These are phyloP conservation scores for Nepenthes alata DNA, from an alignment of 179 eudicot species.

Conservation along the genomic window DNA sequence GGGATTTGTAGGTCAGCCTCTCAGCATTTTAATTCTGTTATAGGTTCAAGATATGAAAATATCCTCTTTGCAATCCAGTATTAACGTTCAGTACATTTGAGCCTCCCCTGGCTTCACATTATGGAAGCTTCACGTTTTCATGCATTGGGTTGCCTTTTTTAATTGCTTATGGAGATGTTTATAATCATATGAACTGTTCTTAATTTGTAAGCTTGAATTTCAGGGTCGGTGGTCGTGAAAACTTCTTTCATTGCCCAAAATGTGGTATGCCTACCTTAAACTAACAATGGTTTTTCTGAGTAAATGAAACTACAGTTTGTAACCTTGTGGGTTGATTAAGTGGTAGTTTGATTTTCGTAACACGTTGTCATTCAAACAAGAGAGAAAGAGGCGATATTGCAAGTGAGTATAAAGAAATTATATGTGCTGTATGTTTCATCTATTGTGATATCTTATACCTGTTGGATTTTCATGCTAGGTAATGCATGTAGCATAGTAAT, in stretches of 20 bases:
- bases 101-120: no score
- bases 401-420: no score
- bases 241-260: slow-evolving; percentile 76
- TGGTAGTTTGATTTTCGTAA: no score
- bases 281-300: slow-evolving; percentile 3
- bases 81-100: no score
- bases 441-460: no score
- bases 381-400: no score
- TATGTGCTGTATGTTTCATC: no score
- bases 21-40: not conserved
- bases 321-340: not conserved
- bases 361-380: no score
- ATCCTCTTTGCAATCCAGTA: no score
- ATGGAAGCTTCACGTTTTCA: no score
- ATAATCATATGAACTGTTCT: not conserved
- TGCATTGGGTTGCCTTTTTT: not conserved
- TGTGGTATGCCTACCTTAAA: slow-evolving; percentile 56
- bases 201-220: slow-evolving; percentile 10
- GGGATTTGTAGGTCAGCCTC: slow-evolving; percentile 73
- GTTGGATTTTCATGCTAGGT: no score
- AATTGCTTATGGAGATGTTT: not conserved
- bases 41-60: not conserved
- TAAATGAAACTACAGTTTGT: not conserved
- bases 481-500: no score
- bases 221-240: slow-evolving; percentile 94